Evolutionary conservation across 768 basidiomycete genomes (phyloP).

Genomic region (Psilocybe sp.): DNA sequence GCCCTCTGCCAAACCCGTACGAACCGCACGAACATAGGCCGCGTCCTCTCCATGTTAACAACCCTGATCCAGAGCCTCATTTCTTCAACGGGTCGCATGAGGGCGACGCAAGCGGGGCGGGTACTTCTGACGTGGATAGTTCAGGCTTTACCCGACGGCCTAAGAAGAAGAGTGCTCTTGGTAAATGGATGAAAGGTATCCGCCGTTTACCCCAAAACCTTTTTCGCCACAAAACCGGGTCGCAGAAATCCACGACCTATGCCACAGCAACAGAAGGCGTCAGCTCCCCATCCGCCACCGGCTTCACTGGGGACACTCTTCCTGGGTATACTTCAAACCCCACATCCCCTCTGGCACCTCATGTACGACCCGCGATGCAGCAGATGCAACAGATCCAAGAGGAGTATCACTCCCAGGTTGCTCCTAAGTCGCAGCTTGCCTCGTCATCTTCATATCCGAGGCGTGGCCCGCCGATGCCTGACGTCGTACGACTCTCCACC

Average conservation of each 20-base stretch:
- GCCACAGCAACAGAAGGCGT: slow-evolving; percentile 24
- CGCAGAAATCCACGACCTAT: slow-evolving; percentile 17
- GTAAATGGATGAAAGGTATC: slow-evolving; percentile 34
- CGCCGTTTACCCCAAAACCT: slow-evolving; percentile 30
- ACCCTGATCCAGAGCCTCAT: not conserved
- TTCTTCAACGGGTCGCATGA: not conserved
- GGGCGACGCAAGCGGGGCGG: not conserved
- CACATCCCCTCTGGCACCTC: slow-evolving; percentile 18
- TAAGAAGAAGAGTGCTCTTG: slow-evolving; percentile 26
- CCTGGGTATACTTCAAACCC: slow-evolving; percentile 32
- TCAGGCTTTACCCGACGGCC: slow-evolving; percentile 6
- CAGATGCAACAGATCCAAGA: not conserved
- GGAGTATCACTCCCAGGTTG: slow-evolving; percentile 15
- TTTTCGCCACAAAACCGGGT: slow-evolving; percentile 23
- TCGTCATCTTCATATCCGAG: slow-evolving; percentile 9
- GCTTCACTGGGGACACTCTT: slow-evolving; percentile 20
- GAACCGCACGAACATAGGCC: not conserved
- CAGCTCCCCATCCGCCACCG: slow-evolving; percentile 8
- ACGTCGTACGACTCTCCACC: slow-evolving; percentile 19
- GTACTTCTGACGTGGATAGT: not conserved
- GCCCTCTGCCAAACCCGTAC: slow-evolving; percentile 11
- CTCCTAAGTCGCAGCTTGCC: slow-evolving; percentile 19
- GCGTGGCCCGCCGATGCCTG: slow-evolving; percentile 3
- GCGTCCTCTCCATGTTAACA: slow-evolving; percentile 10
- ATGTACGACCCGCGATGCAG: slow-evolving; percentile 12